Conservation (phyloP, 1,284 basidiomycete genomes). For the Schizophyllum amplum region DNA sequence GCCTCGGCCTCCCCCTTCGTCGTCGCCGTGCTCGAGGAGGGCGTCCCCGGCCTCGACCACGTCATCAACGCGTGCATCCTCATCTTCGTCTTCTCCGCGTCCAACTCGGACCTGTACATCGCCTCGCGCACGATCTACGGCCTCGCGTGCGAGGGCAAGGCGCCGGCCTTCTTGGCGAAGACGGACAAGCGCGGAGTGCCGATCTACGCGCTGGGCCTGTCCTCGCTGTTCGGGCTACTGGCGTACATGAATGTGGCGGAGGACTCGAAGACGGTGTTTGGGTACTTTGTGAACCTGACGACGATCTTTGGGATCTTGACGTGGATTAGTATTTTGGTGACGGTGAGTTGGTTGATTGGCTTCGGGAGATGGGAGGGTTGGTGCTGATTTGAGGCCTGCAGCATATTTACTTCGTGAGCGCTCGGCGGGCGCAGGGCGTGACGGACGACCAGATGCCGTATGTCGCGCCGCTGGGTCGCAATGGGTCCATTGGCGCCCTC, state of each 20-base stretch:
- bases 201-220: constrained; percentile 41
- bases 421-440: constrained; percentile 57
- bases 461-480: constrained; percentile 31
- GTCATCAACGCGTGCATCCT: constrained; percentile 61
- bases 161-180: constrained; percentile 41
- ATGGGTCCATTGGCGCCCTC: constrained; percentile 28
- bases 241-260: constrained; percentile 56
- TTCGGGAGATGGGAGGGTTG: background rate
- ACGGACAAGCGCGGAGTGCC: constrained; percentile 63
- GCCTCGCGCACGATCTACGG: constrained; percentile 66
- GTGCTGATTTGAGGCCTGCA: background rate
- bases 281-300: constrained; percentile 59
- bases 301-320: constrained; percentile 65
- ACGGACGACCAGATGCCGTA: constrained; percentile 59
- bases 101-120: constrained; percentile 70
- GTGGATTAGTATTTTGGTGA: constrained; percentile 57
- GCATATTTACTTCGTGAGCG: constrained; percentile 57
- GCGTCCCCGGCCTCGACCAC: constrained; percentile 45
- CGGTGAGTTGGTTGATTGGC: background rate
- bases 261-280: constrained; percentile 39
- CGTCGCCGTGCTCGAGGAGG: constrained; percentile 72
- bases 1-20: constrained; percentile 76
- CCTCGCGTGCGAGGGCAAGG: constrained; percentile 59
- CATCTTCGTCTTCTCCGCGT: constrained; percentile 67
- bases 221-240: constrained; percentile 45